Percentiles rank a stretch among this genome's conserved stretches.
Conservation (phyloP, 768 basidiomycete genomes). For the Termitomyces sp. region DNA sequence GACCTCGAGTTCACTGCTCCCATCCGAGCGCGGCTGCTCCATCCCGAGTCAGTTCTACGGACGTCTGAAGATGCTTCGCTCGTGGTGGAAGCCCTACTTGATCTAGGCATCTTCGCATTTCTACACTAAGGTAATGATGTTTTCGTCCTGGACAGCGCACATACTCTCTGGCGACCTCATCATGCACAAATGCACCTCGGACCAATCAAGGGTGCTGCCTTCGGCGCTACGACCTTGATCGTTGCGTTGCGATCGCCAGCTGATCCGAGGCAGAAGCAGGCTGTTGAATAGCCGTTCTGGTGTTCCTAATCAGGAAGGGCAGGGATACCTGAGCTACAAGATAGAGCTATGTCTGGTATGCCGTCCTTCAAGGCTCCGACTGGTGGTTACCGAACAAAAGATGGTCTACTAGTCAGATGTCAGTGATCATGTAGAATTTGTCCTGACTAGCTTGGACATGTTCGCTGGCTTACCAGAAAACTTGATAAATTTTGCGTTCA, state of each 20-base stretch:
- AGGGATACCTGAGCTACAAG: constrained; percentile 59
- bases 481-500: constrained; percentile 66
- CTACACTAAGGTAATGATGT: background rate
- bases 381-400: background rate
- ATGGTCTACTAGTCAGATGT: constrained; percentile 56
- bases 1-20: constrained; percentile 46
- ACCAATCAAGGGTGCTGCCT: constrained; percentile 62
- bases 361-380: constrained; percentile 1
- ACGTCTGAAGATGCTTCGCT: constrained; percentile 56
- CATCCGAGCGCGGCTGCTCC: constrained; percentile 50
- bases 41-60: constrained; percentile 54
- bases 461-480: constrained; percentile 62
- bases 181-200: constrained; percentile 64
- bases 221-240: constrained; percentile 58
- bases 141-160: constrained; percentile 42
- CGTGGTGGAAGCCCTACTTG: constrained; percentile 49
- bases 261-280: constrained; percentile 13
- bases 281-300: background rate
- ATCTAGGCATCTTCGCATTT: constrained; percentile 18
- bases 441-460: constrained; percentile 60
- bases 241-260: constrained; percentile 44
- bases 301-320: constrained; percentile 6
- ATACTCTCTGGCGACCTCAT: constrained; percentile 69
- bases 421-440: constrained; percentile 66
- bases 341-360: constrained; percentile 59